phyloP scores from a whole-genome alignment of 768 basidiomycete species.

The Rhodotorula kratochvilovae region DNA sequence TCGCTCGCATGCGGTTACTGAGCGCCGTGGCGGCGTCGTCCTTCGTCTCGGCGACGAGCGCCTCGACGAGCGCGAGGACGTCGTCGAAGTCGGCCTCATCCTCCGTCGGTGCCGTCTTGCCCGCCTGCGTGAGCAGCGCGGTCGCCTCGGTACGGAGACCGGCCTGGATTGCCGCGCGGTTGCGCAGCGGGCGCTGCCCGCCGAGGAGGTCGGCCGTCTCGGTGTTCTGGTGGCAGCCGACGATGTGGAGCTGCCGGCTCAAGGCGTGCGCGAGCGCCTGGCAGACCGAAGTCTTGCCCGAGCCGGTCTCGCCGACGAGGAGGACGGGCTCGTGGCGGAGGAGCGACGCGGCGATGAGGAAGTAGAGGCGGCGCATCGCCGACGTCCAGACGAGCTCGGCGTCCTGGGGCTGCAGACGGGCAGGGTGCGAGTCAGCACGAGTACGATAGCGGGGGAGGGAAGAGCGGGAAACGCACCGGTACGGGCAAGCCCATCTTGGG shows the following conservation, averaged over 20 bases:
- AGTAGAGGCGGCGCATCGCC: constrained; percentile 85
- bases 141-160: constrained; percentile 48
- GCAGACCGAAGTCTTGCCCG: constrained; percentile 95
- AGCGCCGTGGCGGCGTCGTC: constrained; percentile 22
- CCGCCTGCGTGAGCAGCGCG: not conserved
- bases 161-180: constrained; percentile 58
- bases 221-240: constrained; percentile 97
- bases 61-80: constrained; percentile 31
- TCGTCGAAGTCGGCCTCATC: constrained; percentile 32
- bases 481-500: constrained; percentile 41
- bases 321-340: constrained; percentile 89
- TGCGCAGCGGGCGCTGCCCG: constrained; percentile 80
- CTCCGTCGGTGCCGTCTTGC: not conserved
- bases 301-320: constrained; percentile 93
- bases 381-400: constrained; percentile 75
- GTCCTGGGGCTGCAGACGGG: constrained; percentile 4
- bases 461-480: constrained; percentile 17
- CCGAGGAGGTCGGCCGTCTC: constrained; percentile 97
- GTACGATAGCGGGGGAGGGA: not conserved
- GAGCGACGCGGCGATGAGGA: constrained; percentile 75
- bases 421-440: no score
- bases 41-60: not conserved
- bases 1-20: constrained; percentile 51
- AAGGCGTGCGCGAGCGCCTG: constrained; percentile 73
- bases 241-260: constrained; percentile 59